Evolutionary conservation across 2,329 filamentous ascomycete genomes (phyloP).

Genomic region (Phoma sp.): DNA sequence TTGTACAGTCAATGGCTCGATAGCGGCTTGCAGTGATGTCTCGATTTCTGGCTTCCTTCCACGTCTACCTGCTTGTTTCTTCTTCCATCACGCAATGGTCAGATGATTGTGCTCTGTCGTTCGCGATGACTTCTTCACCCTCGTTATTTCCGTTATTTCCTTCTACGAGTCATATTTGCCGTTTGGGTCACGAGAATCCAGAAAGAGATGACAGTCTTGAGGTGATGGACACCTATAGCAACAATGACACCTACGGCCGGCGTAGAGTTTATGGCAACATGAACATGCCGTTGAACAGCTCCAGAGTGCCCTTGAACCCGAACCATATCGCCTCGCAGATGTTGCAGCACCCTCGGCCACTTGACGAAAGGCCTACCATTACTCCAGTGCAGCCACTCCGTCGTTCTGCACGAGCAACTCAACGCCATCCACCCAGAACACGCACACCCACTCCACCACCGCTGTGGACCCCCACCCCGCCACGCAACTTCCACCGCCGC

Average conservation of each 20-base stretch:
- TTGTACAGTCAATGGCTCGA: neutral
- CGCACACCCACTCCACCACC: neutral
- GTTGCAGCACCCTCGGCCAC: neutral
- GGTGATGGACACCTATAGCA: no score
- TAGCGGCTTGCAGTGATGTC: neutral
- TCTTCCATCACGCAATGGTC: neutral
- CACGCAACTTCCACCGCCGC: neutral
- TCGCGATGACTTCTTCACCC: conserved; percentile 2
- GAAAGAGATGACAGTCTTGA: neutral
- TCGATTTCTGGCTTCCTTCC: neutral
- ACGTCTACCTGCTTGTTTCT: neutral
- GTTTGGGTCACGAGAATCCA: neutral
- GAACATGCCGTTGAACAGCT: conserved; percentile 4
- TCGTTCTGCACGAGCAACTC: neutral
- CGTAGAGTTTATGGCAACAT: neutral
- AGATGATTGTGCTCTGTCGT: neutral
- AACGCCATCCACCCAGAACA: neutral
- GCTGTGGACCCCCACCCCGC: neutral
- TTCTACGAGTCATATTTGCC: neutral
- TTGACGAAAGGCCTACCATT: neutral
- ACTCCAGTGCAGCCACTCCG: neutral
- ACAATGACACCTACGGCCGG: neutral
- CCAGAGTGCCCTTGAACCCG: neutral
- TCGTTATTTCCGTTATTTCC: conserved; percentile 8
- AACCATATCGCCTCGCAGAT: conserved; percentile 7